Evolutionary conservation across 169 alveolate species (phyloP).

Genomic region (Hammondia hammondi): DNA sequence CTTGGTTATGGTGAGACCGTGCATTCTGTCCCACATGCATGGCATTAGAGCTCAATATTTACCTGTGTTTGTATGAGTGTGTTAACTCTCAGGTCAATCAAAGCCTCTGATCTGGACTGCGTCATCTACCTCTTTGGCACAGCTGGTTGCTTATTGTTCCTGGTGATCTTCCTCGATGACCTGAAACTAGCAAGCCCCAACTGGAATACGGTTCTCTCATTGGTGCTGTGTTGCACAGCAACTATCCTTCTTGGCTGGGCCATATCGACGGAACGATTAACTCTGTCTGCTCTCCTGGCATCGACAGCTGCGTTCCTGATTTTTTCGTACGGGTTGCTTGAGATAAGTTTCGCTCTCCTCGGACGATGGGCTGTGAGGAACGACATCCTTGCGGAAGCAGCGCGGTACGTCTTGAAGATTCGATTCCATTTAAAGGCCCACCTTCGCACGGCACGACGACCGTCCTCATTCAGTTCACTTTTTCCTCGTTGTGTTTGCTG

Average conservation of each 20-base stretch:
- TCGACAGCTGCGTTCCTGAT: conserved; percentile 51
- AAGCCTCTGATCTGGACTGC: conserved; percentile 69
- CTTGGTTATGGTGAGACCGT: background rate
- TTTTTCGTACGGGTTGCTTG: conserved; percentile 58
- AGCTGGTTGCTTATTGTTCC: conserved; percentile 56
- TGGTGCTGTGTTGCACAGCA: conserved; percentile 34
- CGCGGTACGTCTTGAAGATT: conserved; percentile 46
- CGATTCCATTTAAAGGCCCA: background rate
- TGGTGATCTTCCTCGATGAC: conserved; percentile 60
- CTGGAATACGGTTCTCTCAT: conserved; percentile 53
- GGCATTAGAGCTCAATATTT: background rate
- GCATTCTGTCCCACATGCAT: background rate
- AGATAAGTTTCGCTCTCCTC: conserved; percentile 57
- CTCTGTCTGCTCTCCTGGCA: conserved; percentile 52
- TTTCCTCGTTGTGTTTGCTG: background rate
- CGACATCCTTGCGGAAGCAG: conserved; percentile 64
- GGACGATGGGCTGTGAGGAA: conserved; percentile 73
- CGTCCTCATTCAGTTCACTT: background rate
- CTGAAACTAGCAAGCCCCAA: conserved; percentile 62
- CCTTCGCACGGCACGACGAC: too few relatives aligned
- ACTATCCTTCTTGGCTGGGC: conserved; percentile 42
- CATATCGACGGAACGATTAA: conserved; percentile 40
- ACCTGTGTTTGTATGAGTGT: background rate
- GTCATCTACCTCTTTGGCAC: conserved; percentile 64
- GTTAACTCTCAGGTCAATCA: conserved; percentile 51